Evolutionary conservation across 73 alveolate species (phyloP).

Genomic region (Paraurostyla sp.): DNA sequence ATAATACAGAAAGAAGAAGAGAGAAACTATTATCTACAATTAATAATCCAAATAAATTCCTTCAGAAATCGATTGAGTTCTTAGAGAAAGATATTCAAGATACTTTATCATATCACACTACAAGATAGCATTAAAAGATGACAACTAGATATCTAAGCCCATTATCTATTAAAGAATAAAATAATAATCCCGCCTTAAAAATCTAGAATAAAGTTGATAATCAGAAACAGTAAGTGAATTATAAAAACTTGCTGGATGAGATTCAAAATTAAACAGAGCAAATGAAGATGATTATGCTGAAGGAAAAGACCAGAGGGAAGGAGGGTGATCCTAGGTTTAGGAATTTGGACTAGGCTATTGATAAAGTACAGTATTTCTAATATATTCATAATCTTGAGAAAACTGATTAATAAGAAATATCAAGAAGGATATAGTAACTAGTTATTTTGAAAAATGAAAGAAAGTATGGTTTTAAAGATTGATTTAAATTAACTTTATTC

Average conservation of each 20-base stretch:
- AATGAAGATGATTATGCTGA: not conserved
- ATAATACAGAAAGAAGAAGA: not conserved
- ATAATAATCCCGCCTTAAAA: not conserved
- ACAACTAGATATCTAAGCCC: not conserved
- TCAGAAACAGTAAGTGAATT: not conserved
- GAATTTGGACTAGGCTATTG: constrained; percentile 6
- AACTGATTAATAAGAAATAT: not conserved
- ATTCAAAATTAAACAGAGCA: not conserved
- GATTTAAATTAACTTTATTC: not conserved
- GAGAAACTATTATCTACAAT: constrained; percentile 16
- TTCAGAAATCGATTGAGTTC: constrained; percentile 18
- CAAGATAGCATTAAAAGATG: not conserved
- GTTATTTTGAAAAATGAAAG: constrained; percentile 42
- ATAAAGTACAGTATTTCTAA: constrained; percentile 2
- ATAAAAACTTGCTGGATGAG: not conserved
- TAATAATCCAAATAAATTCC: constrained; percentile 11
- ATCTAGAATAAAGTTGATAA: not conserved
- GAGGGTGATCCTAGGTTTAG: constrained; percentile 58
- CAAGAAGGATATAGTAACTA: constrained; percentile 9
- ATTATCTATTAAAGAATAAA: no score
- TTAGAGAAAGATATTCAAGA: constrained; percentile 30
- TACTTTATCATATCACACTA: constrained; percentile 1
- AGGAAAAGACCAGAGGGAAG: constrained; percentile 33
- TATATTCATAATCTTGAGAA: constrained; percentile 49
- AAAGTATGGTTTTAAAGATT: not conserved